Evolutionary conservation across 441 rosid species (phyloP).

Genomic region (Eutrema salsugineum): DNA sequence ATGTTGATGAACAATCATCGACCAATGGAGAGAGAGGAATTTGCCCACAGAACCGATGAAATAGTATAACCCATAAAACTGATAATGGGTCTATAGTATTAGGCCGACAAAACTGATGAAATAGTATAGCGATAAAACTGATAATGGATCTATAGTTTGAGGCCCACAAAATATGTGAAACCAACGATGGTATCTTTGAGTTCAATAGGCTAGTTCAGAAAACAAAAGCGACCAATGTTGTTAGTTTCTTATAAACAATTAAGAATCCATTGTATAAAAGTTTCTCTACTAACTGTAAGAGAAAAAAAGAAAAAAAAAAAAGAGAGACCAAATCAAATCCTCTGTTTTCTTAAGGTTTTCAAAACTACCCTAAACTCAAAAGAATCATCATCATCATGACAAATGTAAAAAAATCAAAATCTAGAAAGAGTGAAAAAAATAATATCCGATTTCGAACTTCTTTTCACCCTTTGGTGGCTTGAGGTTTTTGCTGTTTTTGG

Average conservation of each 20-base stretch:
- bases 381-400: constrained; percentile 12
- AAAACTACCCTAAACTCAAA: constrained; percentile 5
- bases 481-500: constrained; percentile 45
- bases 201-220: too few species aligned
- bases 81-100: background rate
- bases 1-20: too few species aligned
- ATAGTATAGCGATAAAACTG: background rate
- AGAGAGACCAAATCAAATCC: background rate
- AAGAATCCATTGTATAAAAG: constrained; percentile 11
- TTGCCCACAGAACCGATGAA: background rate
- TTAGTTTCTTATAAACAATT: constrained; percentile 3
- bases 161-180: background rate
- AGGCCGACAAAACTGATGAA: background rate
- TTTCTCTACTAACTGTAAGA: background rate
- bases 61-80: background rate
- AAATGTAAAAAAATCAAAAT: constrained; percentile 2
- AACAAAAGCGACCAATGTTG: background rate
- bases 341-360: background rate
- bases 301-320: background rate
- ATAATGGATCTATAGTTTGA: background rate
- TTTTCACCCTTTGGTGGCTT: constrained; percentile 39
- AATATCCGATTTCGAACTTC: background rate
- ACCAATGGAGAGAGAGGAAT: background rate
- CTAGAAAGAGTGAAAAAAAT: background rate
- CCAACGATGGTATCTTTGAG: too few species aligned